Evolutionary conservation across 75 land plant genomes (phyloP), one percentile per base, ranked within the genome.

Genomic region (Cryptomeria japonica): DNA sequence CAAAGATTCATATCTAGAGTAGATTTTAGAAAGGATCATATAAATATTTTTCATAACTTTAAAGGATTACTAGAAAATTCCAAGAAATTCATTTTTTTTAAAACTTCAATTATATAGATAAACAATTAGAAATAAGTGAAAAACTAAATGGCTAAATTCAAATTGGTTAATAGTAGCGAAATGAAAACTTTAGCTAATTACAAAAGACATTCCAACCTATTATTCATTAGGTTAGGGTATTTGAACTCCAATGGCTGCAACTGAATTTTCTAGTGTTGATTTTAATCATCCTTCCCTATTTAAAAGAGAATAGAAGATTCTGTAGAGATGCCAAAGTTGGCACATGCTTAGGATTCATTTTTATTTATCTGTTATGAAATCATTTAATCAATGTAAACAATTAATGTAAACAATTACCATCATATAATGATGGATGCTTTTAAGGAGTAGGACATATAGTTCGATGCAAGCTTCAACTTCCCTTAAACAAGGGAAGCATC

Each of bases 241-340:
- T 38, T 84, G 89, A 70, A 97, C 96, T 37, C 99, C 99, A 75
- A 98, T 99, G 88, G 97, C 95, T 22, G 97, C 92, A 85, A 99
- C 99, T 86, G 99, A 96, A 80, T 94, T 95, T 44, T 90, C 86
- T n/a, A 98, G 78, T 16, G 92, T 91, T 64, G 85, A 93, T 75
- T 90, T 91, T 94, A 95, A 90, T 87, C 97, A 99, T 75, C 87
- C 97, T 44, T 94, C 88, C 86, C 99, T 88, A 90, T 98, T 97
- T 49, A 98, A 94, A 25, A 0, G 99, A 98, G 86, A 96, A 89
- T 10, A 93, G 90, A 3, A 93, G 90, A 14, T 92, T 92, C 94
- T 93, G 93, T 90, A 91, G 44, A 36, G 16, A 80, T 46, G 41
- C 83, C 37, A 34, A 53, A 84, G 84, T 11, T n/a, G 32, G 3